phyloP scores from a whole-genome alignment of 805 yeast genomes.

The Candida odintsovae region DNA sequence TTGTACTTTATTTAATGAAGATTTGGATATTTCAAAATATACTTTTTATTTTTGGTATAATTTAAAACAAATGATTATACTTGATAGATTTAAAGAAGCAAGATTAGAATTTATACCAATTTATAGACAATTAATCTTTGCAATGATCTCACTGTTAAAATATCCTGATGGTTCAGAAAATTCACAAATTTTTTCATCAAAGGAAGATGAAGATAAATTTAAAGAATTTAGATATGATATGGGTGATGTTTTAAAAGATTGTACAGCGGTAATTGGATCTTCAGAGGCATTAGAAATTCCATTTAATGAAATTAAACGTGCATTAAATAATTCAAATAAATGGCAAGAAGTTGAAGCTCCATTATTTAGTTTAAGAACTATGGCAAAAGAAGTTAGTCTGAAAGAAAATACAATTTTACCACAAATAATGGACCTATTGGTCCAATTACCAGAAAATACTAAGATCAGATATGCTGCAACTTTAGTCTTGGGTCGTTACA shows the following conservation, averaged over 20 bases:
- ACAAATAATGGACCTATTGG: constrained; percentile 60
- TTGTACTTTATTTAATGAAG: constrained; percentile 69
- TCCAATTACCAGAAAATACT: constrained; percentile 75
- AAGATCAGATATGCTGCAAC: constrained; percentile 91
- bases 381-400: constrained; percentile 84
- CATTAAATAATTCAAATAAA: constrained; percentile 25
- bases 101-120: constrained; percentile 45
- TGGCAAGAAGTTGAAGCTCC: constrained; percentile 94
- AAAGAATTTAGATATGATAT: constrained; percentile 91
- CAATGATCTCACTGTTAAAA: constrained; percentile 62
- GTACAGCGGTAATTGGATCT: constrained; percentile 87
- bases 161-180: constrained; percentile 56
- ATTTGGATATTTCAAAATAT: constrained; percentile 82
- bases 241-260: constrained; percentile 96
- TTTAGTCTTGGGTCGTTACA: constrained; percentile 89
- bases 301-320: constrained; percentile 46
- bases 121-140: constrained; percentile 51
- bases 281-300: constrained; percentile 66
- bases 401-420: constrained; percentile 67
- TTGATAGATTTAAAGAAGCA: constrained; percentile 53
- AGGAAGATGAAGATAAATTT: constrained; percentile 88
- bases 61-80: constrained; percentile 59
- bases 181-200: constrained; percentile 51
- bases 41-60: constrained; percentile 91
- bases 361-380: constrained; percentile 80